A percentile compares a stretch with the other conserved stretches of the same genome.
These are phyloP conservation scores for Schwanniomyces vanrijiae DNA, from an alignment of 805 yeast species.

Conservation along the genomic window DNA sequence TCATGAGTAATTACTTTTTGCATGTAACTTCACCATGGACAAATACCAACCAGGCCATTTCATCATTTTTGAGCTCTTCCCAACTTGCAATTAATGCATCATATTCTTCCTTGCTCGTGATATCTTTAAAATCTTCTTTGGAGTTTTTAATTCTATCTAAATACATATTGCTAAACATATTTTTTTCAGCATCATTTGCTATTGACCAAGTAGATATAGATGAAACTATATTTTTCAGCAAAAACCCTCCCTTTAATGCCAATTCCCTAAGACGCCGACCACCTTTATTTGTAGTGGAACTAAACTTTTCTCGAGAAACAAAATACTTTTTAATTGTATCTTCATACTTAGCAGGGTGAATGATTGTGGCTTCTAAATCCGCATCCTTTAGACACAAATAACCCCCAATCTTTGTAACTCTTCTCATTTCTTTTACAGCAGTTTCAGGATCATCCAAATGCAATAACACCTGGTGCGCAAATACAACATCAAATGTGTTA, in stretches of 20 bases:
- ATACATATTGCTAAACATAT: constrained; percentile 10
- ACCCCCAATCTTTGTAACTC: constrained; percentile 36
- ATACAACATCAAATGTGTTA: constrained; percentile 38
- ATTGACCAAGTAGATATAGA: constrained; percentile 15
- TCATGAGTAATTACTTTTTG: constrained; percentile 7
- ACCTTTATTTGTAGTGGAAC: constrained; percentile 11
- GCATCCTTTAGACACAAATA: constrained; percentile 32
- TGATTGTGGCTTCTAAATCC: constrained; percentile 17
- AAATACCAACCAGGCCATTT: constrained; percentile 10
- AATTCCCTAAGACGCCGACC: constrained; percentile 16
- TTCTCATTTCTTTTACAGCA: constrained; percentile 34
- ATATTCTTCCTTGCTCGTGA: constrained; percentile 3
- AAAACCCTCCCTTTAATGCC: constrained; percentile 20
- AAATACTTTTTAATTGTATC: constrained; percentile 7
- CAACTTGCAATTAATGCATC: constrained; percentile 11
- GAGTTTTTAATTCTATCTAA: constrained; percentile 11
- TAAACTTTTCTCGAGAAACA: constrained; percentile 5
- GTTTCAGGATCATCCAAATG: constrained; percentile 32
- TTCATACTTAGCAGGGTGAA: constrained; percentile 18
- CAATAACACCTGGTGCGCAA: constrained; percentile 37
- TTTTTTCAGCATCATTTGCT: constrained; percentile 9
- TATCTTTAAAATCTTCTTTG: constrained; percentile 7
- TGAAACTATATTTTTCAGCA: constrained; percentile 7
- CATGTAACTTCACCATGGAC: constrained; percentile 18
- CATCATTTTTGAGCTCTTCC: constrained; percentile 15